phyloP scores from a whole-genome alignment of 148 eudicot genomes.

The Salicornia ramosissima region DNA sequence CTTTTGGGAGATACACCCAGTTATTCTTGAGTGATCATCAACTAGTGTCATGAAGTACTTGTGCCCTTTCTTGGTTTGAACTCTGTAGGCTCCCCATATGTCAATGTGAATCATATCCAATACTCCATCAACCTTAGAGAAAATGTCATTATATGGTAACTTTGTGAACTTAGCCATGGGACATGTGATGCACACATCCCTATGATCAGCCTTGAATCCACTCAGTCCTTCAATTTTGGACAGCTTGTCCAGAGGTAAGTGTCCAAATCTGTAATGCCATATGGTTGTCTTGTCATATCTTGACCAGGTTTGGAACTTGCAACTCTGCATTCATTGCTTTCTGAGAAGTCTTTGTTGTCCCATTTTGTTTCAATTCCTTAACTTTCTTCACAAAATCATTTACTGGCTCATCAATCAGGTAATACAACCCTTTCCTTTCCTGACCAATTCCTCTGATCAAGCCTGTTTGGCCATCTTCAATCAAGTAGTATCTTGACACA shows the following conservation, averaged over 20 bases:
- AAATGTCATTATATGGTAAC: neutral
- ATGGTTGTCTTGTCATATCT: neutral
- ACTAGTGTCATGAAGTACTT: neutral
- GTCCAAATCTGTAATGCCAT: neutral
- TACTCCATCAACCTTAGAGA: neutral
- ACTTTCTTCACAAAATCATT: neutral
- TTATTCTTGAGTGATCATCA: too few species aligned
- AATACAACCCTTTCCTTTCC: neutral
- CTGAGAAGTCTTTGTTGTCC: neutral
- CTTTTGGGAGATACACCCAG: neutral
- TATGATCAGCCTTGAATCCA: too few species aligned
- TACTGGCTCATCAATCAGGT: neutral
- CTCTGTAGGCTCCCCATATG: neutral
- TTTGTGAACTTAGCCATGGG: neutral
- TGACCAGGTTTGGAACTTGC: neutral
- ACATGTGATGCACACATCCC: neutral
- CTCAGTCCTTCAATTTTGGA: neutral
- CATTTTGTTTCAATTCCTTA: neutral
- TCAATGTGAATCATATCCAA: neutral
- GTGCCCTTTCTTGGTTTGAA: neutral
- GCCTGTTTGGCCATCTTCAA: neutral
- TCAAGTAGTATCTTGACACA: neutral
- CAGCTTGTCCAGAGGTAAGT: neutral
- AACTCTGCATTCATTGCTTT: neutral
- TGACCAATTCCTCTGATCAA: neutral